phyloP scores from a whole-genome alignment of 2,329 filamentous ascomycete species.

The Pseudopyrenochaeta lycopersici region DNA sequence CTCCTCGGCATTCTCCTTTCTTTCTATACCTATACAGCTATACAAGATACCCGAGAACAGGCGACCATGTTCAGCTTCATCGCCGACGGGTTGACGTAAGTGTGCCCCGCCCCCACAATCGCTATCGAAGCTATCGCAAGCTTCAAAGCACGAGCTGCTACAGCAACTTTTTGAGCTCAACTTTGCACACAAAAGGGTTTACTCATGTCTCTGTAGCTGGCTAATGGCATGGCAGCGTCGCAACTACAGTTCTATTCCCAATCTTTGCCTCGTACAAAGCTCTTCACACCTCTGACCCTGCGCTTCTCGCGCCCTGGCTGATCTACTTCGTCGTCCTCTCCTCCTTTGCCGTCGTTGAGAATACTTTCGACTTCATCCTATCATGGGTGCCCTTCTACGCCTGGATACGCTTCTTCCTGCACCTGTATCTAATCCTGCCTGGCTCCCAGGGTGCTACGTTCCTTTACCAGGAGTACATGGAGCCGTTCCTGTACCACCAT shows the following conservation, averaged over 20 bases:
- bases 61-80: slow-evolving; percentile 48
- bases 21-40: slow-evolving; percentile 7
- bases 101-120: slow-evolving; percentile 40
- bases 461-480: slow-evolving; percentile 84
- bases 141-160: slow-evolving; percentile 15
- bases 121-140: slow-evolving; percentile 16
- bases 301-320: slow-evolving; percentile 93
- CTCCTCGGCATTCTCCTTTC: not conserved
- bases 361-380: slow-evolving; percentile 86
- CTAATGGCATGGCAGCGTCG: slow-evolving; percentile 40
- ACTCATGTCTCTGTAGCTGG: not conserved
- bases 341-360: slow-evolving; percentile 82
- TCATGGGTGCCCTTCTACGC: slow-evolving; percentile 94
- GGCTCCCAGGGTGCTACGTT: slow-evolving; percentile 92
- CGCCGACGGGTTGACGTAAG: slow-evolving; percentile 50
- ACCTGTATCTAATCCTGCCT: slow-evolving; percentile 95
- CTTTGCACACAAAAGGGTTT: slow-evolving; percentile 12
- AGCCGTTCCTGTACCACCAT: slow-evolving; percentile 88
- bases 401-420: slow-evolving; percentile 85
- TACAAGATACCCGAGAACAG: slow-evolving; percentile 5
- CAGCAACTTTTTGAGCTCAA: slow-evolving; percentile 14
- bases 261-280: slow-evolving; percentile 98
- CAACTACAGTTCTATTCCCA: slow-evolving; percentile 88
- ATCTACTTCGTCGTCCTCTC: slow-evolving; percentile 99
- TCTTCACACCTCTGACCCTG: slow-evolving; percentile 88